Percentiles rank a stretch among this genome's conserved stretches.
phyloP scores from a whole-genome alignment of 2,329 filamentous ascomycete species.

The Gaeumannomyces tritici region DNA sequence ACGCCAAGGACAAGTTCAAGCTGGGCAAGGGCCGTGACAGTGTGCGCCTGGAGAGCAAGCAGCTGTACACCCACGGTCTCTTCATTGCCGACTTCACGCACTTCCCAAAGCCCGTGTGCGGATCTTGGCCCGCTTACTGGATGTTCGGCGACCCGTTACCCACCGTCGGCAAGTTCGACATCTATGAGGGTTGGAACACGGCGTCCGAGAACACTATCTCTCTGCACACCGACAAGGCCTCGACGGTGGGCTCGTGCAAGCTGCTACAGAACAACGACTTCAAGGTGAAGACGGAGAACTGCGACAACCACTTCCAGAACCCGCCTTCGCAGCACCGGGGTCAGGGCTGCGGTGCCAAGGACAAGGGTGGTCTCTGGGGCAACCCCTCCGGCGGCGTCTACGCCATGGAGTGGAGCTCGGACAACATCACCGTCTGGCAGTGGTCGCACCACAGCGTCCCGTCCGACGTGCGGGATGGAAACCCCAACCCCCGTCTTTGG shows the following conservation, averaged over 20 bases:
- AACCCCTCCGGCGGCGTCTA: slow-evolving; percentile 16
- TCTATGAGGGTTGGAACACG: slow-evolving; percentile 57
- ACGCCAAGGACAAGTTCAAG: slow-evolving; percentile 17
- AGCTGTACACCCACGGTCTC: slow-evolving; percentile 54
- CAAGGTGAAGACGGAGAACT: slow-evolving; percentile 24
- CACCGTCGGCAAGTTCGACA: slow-evolving; percentile 53
- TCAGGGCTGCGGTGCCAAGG: slow-evolving; percentile 30
- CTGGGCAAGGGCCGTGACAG: slow-evolving; percentile 34
- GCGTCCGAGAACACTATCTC: slow-evolving; percentile 45
- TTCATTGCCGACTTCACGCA: slow-evolving; percentile 62
- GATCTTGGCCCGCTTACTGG: slow-evolving; percentile 64
- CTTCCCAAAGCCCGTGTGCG: slow-evolving; percentile 56
- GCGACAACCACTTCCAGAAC: slow-evolving; percentile 30
- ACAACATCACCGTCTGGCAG: slow-evolving; percentile 30
- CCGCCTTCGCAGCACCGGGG: slow-evolving; percentile 21
- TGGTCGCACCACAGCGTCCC: slow-evolving; percentile 24
- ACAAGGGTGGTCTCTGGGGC: slow-evolving; percentile 27
- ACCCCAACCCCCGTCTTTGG: slow-evolving; percentile 56
- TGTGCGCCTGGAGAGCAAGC: slow-evolving; percentile 56
- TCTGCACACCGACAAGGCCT: slow-evolving; percentile 37
- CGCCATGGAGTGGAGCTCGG: slow-evolving; percentile 31
- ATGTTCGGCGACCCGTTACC: slow-evolving; percentile 48
- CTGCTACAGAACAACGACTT: slow-evolving; percentile 20
- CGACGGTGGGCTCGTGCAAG: slow-evolving; percentile 22
- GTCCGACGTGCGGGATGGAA: slow-evolving; percentile 22